phyloP scores from a whole-genome alignment of 2,329 filamentous ascomycete genomes.

The Emydomyces testavorans region DNA sequence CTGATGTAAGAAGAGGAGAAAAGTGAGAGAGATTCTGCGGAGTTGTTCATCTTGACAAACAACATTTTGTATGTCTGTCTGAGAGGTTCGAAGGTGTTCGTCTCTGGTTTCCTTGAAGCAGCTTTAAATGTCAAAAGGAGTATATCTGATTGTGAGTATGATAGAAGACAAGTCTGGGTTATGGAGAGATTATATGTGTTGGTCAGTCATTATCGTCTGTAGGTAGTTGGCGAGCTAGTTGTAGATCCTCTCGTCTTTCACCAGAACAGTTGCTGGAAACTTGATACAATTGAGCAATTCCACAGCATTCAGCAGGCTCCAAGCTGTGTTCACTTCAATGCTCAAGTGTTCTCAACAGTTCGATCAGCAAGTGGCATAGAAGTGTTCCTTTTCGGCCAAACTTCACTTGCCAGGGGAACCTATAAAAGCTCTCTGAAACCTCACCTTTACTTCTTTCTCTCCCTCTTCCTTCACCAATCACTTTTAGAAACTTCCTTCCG shows the following conservation, averaged over 20 bases:
- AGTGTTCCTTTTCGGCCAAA: background rate
- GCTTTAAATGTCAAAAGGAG: too few species aligned
- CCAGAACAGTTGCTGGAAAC: background rate
- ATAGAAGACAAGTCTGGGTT: too few species aligned
- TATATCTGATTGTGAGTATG: too few species aligned
- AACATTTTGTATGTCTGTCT: too few species aligned
- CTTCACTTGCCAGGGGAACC: background rate
- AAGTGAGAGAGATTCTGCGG: too few species aligned
- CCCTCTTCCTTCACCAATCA: constrained; percentile 1
- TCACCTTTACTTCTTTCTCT: background rate
- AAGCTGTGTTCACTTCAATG: background rate
- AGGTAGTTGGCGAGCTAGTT: background rate
- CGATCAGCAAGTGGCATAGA: background rate
- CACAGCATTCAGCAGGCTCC: too few species aligned
- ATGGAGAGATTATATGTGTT: background rate
- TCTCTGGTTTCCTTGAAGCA: too few species aligned
- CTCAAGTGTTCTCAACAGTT: background rate
- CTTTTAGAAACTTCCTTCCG: background rate
- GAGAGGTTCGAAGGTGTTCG: too few species aligned
- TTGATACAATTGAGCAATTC: too few species aligned
- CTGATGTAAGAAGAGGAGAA: too few species aligned
- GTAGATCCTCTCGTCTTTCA: background rate
- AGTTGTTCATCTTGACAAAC: too few species aligned
- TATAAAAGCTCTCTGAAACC: background rate
- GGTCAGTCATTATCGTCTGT: background rate